These are phyloP conservation scores for Podospora australis DNA, from an alignment of 495 filamentous ascomycete species.

Conservation along the genomic window DNA sequence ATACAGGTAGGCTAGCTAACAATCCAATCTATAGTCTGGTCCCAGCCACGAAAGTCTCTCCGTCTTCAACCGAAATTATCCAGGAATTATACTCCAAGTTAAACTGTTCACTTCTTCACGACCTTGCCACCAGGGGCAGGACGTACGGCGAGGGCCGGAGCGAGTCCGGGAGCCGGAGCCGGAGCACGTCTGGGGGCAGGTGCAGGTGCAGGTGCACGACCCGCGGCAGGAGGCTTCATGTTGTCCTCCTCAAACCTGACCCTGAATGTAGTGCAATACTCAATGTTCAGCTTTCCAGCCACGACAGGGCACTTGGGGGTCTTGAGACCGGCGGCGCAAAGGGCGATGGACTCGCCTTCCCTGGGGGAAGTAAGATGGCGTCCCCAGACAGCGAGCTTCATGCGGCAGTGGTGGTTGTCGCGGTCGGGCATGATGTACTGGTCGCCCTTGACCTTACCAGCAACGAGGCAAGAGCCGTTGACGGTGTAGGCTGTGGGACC, in stretches of 20 bases:
- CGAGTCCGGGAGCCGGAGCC: too few species aligned
- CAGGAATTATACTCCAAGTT: too few species aligned
- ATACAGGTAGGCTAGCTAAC: too few species aligned
- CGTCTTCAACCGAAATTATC: too few species aligned
- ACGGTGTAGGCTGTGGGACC: not conserved
- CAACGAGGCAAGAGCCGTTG: not conserved
- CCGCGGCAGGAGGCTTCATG: too few species aligned
- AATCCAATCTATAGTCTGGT: too few species aligned
- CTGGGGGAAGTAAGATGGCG: not conserved
- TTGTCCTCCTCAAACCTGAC: not conserved
- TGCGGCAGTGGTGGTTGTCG: not conserved
- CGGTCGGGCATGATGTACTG: not conserved
- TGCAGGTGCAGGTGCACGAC: too few species aligned
- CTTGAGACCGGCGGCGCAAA: not conserved
- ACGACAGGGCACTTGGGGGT: not conserved
- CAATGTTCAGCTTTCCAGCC: not conserved
- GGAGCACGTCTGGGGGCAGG: too few species aligned
- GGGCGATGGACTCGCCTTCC: not conserved
- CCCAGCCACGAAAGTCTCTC: too few species aligned
- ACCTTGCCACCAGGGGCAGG: too few species aligned
- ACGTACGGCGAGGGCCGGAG: too few species aligned
- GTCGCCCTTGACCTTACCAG: not conserved
- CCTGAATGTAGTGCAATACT: not conserved
- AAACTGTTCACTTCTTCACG: too few species aligned
- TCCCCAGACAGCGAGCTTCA: not conserved